Base-by-base conservation (phyloP, 805 yeast genomes). In the Saccharomycopsis fibuligera region DNA sequence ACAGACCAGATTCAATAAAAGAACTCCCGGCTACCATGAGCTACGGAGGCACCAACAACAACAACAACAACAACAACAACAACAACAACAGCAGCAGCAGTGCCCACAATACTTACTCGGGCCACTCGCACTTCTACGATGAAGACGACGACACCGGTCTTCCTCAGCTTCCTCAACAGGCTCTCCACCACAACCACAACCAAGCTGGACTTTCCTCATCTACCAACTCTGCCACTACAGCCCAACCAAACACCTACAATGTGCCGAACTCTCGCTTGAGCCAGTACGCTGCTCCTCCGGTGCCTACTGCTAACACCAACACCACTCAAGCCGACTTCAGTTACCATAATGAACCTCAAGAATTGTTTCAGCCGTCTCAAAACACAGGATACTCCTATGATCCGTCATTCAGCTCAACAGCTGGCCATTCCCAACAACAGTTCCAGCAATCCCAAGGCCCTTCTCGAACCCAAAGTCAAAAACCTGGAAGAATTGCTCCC, bases 81-180 rank as follows among this genome's bases (percentile, higher is more conserved):
- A n/a, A n/a, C 19, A n/a, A n/a, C 37, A 33, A n/a, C 17, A n/a
- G 17, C 19, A n/a, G n/a, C 19, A n/a, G n/a, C 37, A 33, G n/a
- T n/a, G n/a, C n/a, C n/a, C n/a, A n/a, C n/a, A n/a, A n/a, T n/a
- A n/a, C n/a, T n/a, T n/a, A n/a, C n/a, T n/a, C n/a, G n/a, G n/a
- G n/a, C n/a, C n/a, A n/a, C n/a, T n/a, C n/a, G 8, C 31, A 8
- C 31, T 8, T 8, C 31, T 8, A 14, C 36, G 35, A 10, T 41
- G 43, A 40, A 17, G 47, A 44, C 9, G 47, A 44, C 6, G n/a
- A 30, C 24, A 29, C 37, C 16, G n/a, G 17, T 2, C 9, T 44
- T 12, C 47, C 47, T 12, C 47, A 44, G 21, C 41, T 16, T n/a
- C 47, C 47, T n/a, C 47, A 44, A 35, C 41, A 44, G 17, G 21